These are phyloP conservation scores for Vigna angularis DNA, from an alignment of 306 rosid genomes.

Conservation along the genomic window DNA sequence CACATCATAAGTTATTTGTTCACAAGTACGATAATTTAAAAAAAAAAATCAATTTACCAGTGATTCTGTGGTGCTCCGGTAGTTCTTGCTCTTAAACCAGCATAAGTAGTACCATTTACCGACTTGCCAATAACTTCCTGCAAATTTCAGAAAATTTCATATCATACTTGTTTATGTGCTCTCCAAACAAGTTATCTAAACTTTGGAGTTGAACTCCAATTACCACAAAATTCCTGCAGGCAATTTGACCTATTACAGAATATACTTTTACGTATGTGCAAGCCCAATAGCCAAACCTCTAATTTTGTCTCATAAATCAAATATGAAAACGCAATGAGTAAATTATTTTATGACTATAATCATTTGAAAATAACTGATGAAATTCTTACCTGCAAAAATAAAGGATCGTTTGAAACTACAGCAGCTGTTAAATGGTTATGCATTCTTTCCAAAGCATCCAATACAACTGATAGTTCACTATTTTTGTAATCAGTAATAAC, in stretches of 20 bases:
- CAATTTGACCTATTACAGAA: neutral
- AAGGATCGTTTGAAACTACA: slow-evolving; percentile 87
- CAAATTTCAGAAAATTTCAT: slow-evolving; percentile 7
- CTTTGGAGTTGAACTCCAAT: slow-evolving; percentile 3
- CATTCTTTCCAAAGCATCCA: slow-evolving; percentile 90
- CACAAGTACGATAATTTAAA: neutral
- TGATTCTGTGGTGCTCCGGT: slow-evolving; percentile 98
- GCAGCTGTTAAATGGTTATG: slow-evolving; percentile 95
- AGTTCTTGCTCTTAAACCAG: slow-evolving; percentile 94
- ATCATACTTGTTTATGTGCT: neutral
- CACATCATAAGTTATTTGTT: neutral
- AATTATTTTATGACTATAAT: neutral
- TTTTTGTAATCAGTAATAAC: slow-evolving; percentile 75
- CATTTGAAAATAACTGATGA: neutral
- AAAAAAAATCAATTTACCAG: slow-evolving; percentile 56
- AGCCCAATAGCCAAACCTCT: neutral
- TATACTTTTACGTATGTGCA: neutral
- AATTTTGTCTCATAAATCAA: neutral
- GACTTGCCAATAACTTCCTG: slow-evolving; percentile 92
- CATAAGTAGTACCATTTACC: slow-evolving; percentile 93
- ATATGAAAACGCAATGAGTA: slow-evolving; percentile 9
- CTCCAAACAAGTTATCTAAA: neutral
- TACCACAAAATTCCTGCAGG: neutral
- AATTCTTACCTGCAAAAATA: slow-evolving; percentile 76
- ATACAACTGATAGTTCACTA: slow-evolving; percentile 72